These are phyloP conservation scores for Albizia julibrissin DNA, from an alignment of 306 rosid genomes.

Conservation along the genomic window DNA sequence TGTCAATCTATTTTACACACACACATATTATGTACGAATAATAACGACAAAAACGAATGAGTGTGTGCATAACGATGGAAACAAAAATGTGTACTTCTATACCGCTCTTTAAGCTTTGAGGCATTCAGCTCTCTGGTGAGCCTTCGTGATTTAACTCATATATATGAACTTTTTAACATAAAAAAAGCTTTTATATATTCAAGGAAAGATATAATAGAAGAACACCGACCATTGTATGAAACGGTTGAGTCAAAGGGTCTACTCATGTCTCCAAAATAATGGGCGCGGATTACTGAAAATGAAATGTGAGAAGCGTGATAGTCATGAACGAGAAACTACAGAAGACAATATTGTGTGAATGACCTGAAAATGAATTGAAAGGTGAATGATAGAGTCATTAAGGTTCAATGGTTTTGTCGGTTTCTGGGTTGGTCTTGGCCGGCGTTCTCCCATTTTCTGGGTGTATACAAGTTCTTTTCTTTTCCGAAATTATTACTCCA, in stretches of 20 bases:
- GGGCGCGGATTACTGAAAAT: neutral
- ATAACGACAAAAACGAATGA: no score
- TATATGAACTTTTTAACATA: no score
- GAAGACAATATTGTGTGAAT: neutral
- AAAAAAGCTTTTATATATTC: no score
- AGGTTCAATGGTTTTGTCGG: slow-evolving; percentile 8
- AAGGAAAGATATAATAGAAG: neutral
- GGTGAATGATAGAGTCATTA: neutral
- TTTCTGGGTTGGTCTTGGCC: neutral
- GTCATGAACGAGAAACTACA: neutral
- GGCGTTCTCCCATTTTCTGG: neutral
- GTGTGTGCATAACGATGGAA: no score
- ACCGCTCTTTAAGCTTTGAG: no score
- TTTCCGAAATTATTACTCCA: neutral
- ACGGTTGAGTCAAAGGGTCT: slow-evolving; percentile 34
- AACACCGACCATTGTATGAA: slow-evolving; percentile 45
- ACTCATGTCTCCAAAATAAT: slow-evolving; percentile 25
- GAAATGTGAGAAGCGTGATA: neutral
- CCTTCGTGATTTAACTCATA: no score
- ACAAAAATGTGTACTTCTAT: no score
- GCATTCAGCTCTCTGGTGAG: no score
- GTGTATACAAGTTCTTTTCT: neutral
- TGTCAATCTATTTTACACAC: neutral
- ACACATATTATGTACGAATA: no score
- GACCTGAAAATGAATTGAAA: neutral